Conservation (phyloP, 495 filamentous ascomycete species). For the Neurospora africana region DNA sequence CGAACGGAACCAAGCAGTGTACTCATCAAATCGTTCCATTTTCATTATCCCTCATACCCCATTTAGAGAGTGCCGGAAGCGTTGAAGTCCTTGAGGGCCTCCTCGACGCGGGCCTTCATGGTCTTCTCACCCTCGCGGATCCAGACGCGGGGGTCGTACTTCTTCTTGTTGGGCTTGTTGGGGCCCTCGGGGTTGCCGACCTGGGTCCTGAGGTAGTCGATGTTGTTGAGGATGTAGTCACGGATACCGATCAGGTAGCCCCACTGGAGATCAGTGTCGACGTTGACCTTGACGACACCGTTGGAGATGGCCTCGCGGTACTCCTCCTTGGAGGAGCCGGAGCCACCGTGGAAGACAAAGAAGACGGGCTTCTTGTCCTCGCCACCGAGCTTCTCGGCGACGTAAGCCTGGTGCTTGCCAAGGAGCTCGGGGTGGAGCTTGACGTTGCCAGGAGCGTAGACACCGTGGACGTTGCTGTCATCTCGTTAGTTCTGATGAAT, state of each 20-base stretch:
- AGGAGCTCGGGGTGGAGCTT: constrained; percentile 89
- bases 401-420: constrained; percentile 84
- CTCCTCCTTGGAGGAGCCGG: constrained; percentile 80
- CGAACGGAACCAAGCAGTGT: background rate
- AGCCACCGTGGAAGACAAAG: constrained; percentile 98
- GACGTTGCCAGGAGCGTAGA: constrained; percentile 98
- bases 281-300: constrained; percentile 96
- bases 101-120: constrained; percentile 72
- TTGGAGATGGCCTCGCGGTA: constrained; percentile 73
- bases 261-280: constrained; percentile 78
- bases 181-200: constrained; percentile 93
- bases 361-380: constrained; percentile 83
- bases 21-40: constrained; percentile 1
- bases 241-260: constrained; percentile 80
- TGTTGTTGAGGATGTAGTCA: constrained; percentile 87
- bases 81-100: constrained; percentile 86
- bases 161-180: constrained; percentile 84
- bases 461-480: constrained; percentile 89
- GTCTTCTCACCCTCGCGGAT: constrained; percentile 96
- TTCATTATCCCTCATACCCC: background rate
- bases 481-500: background rate
- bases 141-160: constrained; percentile 71
- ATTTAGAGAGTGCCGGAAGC: constrained; percentile 73
- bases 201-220: constrained; percentile 77
- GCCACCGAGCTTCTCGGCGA: constrained; percentile 56